Base-by-base conservation (phyloP, 202 grass and related monocot genomes). In the Setaria viridis region DNA sequence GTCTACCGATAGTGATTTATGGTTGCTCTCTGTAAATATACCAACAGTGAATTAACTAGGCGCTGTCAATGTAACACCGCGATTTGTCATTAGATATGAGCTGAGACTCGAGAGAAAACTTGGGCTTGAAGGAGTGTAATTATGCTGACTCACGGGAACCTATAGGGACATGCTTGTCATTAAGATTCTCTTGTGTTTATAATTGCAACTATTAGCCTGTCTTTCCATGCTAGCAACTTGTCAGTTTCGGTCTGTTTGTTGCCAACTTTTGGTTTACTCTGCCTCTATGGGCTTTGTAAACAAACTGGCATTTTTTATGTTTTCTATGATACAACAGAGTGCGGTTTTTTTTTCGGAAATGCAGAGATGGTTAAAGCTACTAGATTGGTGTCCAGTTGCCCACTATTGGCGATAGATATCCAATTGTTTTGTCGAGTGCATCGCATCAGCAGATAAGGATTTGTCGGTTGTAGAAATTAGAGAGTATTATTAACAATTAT, bases 11-110 rank as follows among this genome's bases (percentile, higher is more conserved):
- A 33, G 60, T 65, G 83, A 53, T 25, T 69, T 59, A 77, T 6
- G 73, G 30, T 53, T 47, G 60, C 37, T 46, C 30, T 12, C 1
- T 67, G 42, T 35, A 83, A 80, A 35, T 83, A 84, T 17, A 45
- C 29, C 68, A 62, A 54, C 30, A 51, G 21, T 48, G 42, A 76
- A 80, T 64, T 86, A 79, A 87, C 84, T 60, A 67, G 59, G 66
- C 1, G 9, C 32, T 71, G 25, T 46, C 11, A 50, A 47, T 68
- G 39, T 60, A 86, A 74, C 29, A 12, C 49, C 0, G 21, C 0
- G 4, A 30, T 43, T 65, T 8, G 6, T 76, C 39, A 33, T 20
- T 7, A 62, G 55, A 58, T 41, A 57, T 33, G 43, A 16, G 15
- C 39, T 46, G 11, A 33, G 8, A 20, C 50, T 57, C 0, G 3